Conservation (phyloP, 768 basidiomycete species). For the Auriscalpium vulgare region DNA sequence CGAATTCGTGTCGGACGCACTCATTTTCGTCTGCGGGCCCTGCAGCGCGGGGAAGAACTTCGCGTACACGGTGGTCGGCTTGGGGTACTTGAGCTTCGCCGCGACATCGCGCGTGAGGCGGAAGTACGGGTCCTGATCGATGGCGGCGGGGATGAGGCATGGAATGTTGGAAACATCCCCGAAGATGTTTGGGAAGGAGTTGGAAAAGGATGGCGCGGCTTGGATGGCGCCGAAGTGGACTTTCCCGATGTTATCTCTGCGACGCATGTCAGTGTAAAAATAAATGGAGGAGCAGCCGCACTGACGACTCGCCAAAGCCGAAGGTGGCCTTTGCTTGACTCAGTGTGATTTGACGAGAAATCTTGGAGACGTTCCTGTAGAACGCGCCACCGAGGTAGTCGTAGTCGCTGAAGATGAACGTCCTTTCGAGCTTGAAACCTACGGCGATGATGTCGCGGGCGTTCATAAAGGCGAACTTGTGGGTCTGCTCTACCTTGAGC, state of each 20-base stretch:
- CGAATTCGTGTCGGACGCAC: conserved; percentile 87
- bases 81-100: conserved; percentile 88
- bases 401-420: conserved; percentile 95
- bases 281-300: conserved; percentile 7
- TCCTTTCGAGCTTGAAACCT: conserved; percentile 85
- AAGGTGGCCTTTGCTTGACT: conserved; percentile 94
- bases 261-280: neutral
- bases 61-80: conserved; percentile 86
- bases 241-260: conserved; percentile 96
- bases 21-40: conserved; percentile 99
- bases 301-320: conserved; percentile 93
- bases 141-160: conserved; percentile 94
- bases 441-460: conserved; percentile 96
- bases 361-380: conserved; percentile 89
- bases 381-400: conserved; percentile 87
- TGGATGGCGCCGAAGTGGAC: conserved; percentile 94
- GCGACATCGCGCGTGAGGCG: conserved; percentile 95
- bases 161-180: conserved; percentile 77
- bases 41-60: conserved; percentile 99
- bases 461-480: conserved; percentile 74
- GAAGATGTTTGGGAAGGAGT: conserved; percentile 98
- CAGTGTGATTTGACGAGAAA: conserved; percentile 87
- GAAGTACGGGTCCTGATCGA: conserved; percentile 98
- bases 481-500: conserved; percentile 83
- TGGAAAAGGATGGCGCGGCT: conserved; percentile 93